These are phyloP conservation scores for Clavispora asparagi DNA, from an alignment of 805 yeast genomes.

Conservation along the genomic window DNA sequence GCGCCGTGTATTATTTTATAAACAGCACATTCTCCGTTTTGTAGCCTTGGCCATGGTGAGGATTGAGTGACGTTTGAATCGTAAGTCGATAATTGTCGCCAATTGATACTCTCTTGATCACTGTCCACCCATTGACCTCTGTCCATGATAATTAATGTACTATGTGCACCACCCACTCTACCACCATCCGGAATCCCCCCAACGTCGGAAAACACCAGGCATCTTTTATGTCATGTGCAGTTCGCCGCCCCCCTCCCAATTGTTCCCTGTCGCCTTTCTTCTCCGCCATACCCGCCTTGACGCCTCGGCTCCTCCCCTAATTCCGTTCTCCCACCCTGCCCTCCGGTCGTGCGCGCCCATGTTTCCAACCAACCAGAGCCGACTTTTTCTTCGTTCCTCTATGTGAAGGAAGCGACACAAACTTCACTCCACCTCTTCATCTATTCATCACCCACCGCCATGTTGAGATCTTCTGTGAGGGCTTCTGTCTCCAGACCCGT, in stretches of 20 bases:
- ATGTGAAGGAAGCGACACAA: slow-evolving; percentile 8
- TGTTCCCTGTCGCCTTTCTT: neutral
- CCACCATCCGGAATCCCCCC: no score
- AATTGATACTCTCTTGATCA: no score
- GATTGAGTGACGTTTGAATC: no score
- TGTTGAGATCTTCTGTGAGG: slow-evolving; percentile 23
- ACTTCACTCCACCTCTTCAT: neutral
- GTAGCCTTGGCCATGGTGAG: no score
- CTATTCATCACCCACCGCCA: slow-evolving; percentile 3
- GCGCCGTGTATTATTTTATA: neutral
- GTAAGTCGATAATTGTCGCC: no score
- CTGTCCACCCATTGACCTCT: no score
- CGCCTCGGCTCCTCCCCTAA: neutral
- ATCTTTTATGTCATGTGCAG: no score
- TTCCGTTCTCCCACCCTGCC: no score
- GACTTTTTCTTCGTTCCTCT: slow-evolving; percentile 11
- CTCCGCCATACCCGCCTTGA: neutral
- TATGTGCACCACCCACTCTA: no score
- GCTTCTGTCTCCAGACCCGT: slow-evolving; percentile 13
- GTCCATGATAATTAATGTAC: no score
- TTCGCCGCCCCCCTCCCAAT: neutral
- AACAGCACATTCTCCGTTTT: neutral
- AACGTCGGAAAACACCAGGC: no score
- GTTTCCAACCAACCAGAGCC: slow-evolving; percentile 16
- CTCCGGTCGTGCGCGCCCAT: slow-evolving; percentile 4